phyloP scores from a whole-genome alignment of 208 protist species.

The Leishmania major region DNA sequence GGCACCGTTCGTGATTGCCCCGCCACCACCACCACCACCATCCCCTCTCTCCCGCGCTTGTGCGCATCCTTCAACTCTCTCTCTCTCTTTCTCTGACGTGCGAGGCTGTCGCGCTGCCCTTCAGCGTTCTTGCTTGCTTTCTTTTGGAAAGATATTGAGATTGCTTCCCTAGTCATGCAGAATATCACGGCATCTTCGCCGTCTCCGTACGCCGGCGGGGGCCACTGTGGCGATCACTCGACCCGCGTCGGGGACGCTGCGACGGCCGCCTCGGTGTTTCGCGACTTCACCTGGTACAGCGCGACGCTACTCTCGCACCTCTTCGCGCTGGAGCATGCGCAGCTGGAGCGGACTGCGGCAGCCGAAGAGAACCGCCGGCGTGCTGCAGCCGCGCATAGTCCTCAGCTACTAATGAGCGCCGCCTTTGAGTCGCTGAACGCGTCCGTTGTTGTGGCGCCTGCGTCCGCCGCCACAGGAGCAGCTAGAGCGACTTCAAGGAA shows the following conservation, averaged over 20 bases:
- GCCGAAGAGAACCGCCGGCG: slow-evolving; percentile 21
- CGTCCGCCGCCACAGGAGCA: neutral
- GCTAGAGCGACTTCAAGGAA: neutral
- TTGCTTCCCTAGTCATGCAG: neutral
- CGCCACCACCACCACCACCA: neutral
- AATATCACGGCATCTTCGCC: neutral
- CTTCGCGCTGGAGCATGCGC: slow-evolving; percentile 38
- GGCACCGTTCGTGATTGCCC: neutral
- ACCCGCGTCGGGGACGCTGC: neutral
- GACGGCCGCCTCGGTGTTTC: slow-evolving; percentile 17
- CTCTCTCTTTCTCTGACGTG: neutral
- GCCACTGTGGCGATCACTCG: slow-evolving; percentile 16
- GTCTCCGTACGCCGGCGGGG: slow-evolving; percentile 3
- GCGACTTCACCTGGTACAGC: slow-evolving; percentile 46
- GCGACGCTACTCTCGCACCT: slow-evolving; percentile 48
- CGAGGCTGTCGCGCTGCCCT: neutral
- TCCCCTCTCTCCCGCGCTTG: neutral
- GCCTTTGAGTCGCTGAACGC: slow-evolving; percentile 15
- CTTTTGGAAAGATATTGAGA: neutral
- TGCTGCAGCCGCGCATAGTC: slow-evolving; percentile 11
- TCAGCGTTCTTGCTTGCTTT: neutral
- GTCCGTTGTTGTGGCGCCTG: neutral
- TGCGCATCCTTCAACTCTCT: neutral
- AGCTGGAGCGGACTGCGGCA: slow-evolving; percentile 23
- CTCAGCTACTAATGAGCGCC: slow-evolving; percentile 28